Base-by-base conservation (phyloP, 306 rosid genomes). In the Alnus rubra region DNA sequence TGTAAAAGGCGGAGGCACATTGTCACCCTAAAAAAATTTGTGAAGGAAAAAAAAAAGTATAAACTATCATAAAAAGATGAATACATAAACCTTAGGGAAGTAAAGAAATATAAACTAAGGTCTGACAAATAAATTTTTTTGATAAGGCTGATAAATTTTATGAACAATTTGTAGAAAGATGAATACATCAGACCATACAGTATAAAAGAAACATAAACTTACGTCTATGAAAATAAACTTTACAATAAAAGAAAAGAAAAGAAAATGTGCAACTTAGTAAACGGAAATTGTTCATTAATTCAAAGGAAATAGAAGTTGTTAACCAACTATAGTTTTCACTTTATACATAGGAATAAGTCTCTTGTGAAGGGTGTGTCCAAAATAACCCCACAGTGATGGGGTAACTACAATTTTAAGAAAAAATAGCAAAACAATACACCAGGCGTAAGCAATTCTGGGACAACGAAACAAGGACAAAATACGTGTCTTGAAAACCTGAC, bases 1-100 rank as follows among this genome's bases (percentile, higher is more conserved):
- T 8, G 82, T 70, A 70, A 87, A 84, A 42, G 99, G 99, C 3
- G 92, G 85, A 39, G 97, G 98, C 80, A 92, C 98, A 74, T 90
- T 90, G 70, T 91, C 93, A 71, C 99, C 99, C 99, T 96, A 83
- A 78, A 74, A 58, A 23, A 10, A 48, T 1, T 0, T 51, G 39
- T 19, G 5, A 30, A 50, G 68, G 65, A 49, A 74, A 58, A 49
- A 71, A 79, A 7, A 71, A 51, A 51, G 49, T 28, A 50, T 55
- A 30, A 80, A 35, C 30, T 68, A 71, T 49, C 10, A 60, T 23
- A 23, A 44, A 49, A 79, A 51, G 69, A 63, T 23, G 55, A 47
- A 39, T n/a, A 76, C 7, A 30, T 59, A 30, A 78, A 65, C 28
- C 56, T 5, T 5, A 65, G 33, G 35, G n/a, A n/a, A 79, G 13